Conservation (phyloP, 2,329 filamentous ascomycete species). For the Ustilaginoidea virens region DNA sequence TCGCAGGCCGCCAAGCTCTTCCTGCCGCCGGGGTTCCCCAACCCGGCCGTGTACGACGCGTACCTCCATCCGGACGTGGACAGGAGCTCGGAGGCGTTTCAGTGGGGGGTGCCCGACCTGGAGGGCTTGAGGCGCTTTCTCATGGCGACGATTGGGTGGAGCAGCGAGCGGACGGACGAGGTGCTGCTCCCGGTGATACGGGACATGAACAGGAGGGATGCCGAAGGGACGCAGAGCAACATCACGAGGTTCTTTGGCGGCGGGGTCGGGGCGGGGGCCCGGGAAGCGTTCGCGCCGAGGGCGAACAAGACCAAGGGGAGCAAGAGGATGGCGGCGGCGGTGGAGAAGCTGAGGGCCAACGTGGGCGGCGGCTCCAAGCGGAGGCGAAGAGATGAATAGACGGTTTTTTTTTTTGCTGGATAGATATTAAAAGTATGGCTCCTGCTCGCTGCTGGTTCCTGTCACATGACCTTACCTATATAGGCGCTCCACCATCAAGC, state of each 20-base stretch:
- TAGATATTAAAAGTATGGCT: too few relatives aligned
- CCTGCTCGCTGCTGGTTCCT: too few relatives aligned
- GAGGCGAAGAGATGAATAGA: conserved; percentile 7
- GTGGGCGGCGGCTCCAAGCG: conserved; percentile 9
- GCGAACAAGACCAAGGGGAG: conserved; percentile 46
- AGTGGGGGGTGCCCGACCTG: conserved; percentile 92
- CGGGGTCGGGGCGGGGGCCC: conserved; percentile 49
- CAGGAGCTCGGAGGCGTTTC: conserved; percentile 58
- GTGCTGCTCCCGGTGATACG: conserved; percentile 87
- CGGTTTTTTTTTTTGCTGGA: too few relatives aligned
- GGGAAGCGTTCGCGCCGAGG: conserved; percentile 54
- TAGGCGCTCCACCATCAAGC: too few relatives aligned
- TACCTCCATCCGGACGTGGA: conserved; percentile 85
- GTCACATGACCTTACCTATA: too few relatives aligned
- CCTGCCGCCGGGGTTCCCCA: conserved; percentile 66
- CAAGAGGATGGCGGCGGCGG: conserved; percentile 60
- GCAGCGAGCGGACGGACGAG: conserved; percentile 81
- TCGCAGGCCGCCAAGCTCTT: conserved; percentile 73
- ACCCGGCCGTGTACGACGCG: conserved; percentile 60
- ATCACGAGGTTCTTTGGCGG: conserved; percentile 89
- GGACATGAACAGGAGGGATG: conserved; percentile 81
- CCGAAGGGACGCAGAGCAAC: conserved; percentile 88
- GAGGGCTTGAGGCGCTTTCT: conserved; percentile 72
- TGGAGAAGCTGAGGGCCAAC: conserved; percentile 44
- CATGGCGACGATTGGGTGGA: conserved; percentile 89